These are phyloP conservation scores for Chondrostereum purpureum DNA, from an alignment of 1,284 basidiomycete species.

Conservation along the genomic window DNA sequence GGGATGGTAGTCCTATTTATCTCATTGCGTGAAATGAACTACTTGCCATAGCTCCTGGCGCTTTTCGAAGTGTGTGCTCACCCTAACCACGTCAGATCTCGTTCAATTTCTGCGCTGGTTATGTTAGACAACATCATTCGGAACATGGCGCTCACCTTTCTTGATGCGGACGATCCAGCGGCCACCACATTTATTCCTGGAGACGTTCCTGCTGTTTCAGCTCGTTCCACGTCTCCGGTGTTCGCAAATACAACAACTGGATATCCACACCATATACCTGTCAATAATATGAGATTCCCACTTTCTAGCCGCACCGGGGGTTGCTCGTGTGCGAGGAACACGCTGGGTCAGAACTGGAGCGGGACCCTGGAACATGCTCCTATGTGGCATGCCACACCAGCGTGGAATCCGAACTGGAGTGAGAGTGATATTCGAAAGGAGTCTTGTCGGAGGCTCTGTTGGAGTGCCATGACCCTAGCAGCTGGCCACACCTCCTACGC, in stretches of 20 bases:
- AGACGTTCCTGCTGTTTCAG: constrained; percentile 28
- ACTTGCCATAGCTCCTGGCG: constrained; percentile 54
- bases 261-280: constrained; percentile 7
- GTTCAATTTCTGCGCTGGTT: constrained; percentile 50
- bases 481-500: constrained; percentile 59
- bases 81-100: constrained; percentile 46
- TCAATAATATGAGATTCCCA: too few relatives aligned
- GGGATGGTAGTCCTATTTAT: background rate
- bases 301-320: constrained; percentile 17
- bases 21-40: background rate
- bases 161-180: constrained; percentile 35
- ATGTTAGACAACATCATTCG: constrained; percentile 65
- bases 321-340: constrained; percentile 49
- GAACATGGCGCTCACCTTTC: constrained; percentile 43
- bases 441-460: constrained; percentile 64
- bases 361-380: constrained; percentile 47
- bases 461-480: constrained; percentile 58
- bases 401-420: constrained; percentile 54
- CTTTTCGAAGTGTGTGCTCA: constrained; percentile 68
- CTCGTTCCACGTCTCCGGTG: constrained; percentile 16
- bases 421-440: constrained; percentile 62
- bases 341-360: constrained; percentile 46
- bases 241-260: constrained; percentile 8
- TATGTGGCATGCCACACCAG: constrained; percentile 56
- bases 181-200: constrained; percentile 42